Evolutionary conservation across 2,329 filamentous ascomycete genomes (phyloP), one percentile per base, ranked within the genome.

Genomic region (Cordyceps cateniannulata): DNA sequence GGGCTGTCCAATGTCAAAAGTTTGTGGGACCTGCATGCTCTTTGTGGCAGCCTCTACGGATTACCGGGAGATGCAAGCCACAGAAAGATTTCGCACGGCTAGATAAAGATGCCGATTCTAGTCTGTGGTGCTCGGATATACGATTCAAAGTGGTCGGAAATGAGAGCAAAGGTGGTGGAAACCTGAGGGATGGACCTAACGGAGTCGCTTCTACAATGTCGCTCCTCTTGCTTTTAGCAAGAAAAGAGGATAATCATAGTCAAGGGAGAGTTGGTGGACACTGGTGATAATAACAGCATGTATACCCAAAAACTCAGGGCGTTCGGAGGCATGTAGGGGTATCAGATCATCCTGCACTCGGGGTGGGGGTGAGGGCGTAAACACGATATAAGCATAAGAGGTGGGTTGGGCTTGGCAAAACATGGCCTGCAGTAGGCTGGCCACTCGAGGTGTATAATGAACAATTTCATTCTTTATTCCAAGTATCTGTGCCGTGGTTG

Each of bases 321-420:
- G 24, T 18, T 49, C 44, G 22, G 44, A 47, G 10, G 44, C 32
- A 29, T 49, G 8, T 5, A 8, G 24, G 14, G 18, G 25, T 42
- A 42, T 42, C 38, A 50, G 27, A 50, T 50, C 25, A 50, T 50
- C 48, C 16, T 20, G 25, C 18, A 25, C 32, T 25, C 16, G 7
- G 24, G 48, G 48, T 42, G 47, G 47, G 25, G 18, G 7, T 7
- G 42, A 42, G 53, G 53, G 53, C 53, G 53, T 56, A n/a, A 42
- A 48, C 47, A 42, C 42, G 53, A 56, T 56, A 56, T 48, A 56
- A 56, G 53, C 53, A 56, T 56, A 56, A 48, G 3, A 38, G 38
- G 38, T 42, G 38, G 38, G 38, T n/a, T 42, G 14, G 38, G 3
- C 38, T 38, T 10, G 14, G 35, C 35, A 10, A 16, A 6, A 35